Evolutionary conservation across 139 green algal species (phyloP).

Genomic region (Chlamydomonas sp.): DNA sequence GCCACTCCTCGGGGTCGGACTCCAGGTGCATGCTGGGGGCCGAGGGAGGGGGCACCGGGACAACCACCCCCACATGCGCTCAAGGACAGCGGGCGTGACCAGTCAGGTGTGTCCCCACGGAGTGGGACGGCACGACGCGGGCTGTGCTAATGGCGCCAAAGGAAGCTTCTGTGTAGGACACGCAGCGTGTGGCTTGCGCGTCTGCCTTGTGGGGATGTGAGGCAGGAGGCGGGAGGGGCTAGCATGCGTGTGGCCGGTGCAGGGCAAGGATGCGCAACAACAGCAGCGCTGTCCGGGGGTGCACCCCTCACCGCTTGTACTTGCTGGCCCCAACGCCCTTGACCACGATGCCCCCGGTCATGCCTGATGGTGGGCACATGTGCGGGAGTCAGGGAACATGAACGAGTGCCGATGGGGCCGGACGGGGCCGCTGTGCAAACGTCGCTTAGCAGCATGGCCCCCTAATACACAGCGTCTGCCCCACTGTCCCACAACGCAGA

Average conservation of each 20-base stretch:
- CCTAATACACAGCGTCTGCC: neutral
- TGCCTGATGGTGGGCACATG: slow-evolving; percentile 47
- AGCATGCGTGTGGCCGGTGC: slow-evolving; percentile 10
- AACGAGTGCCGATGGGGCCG: neutral
- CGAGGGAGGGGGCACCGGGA: neutral
- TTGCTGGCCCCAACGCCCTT: slow-evolving; percentile 53
- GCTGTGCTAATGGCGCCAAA: neutral
- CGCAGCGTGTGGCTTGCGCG: neutral
- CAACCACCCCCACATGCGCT: neutral
- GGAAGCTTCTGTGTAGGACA: neutral
- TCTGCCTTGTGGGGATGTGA: neutral
- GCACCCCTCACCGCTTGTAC: slow-evolving; percentile 55
- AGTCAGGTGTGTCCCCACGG: too few species aligned
- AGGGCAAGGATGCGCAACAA: neutral
- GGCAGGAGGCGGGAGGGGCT: neutral
- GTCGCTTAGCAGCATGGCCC: neutral
- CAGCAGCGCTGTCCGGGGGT: neutral
- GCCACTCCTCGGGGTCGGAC: slow-evolving; percentile 57
- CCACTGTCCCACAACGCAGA: neutral
- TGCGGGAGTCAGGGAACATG: neutral
- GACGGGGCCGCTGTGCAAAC: neutral
- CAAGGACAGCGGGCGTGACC: neutral
- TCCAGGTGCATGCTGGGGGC: slow-evolving; percentile 4
- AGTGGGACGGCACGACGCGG: too few species aligned
- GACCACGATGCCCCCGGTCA: slow-evolving; percentile 78